Base-by-base conservation (phyloP, 208 protist species). In the Crithidia fasciculata region DNA sequence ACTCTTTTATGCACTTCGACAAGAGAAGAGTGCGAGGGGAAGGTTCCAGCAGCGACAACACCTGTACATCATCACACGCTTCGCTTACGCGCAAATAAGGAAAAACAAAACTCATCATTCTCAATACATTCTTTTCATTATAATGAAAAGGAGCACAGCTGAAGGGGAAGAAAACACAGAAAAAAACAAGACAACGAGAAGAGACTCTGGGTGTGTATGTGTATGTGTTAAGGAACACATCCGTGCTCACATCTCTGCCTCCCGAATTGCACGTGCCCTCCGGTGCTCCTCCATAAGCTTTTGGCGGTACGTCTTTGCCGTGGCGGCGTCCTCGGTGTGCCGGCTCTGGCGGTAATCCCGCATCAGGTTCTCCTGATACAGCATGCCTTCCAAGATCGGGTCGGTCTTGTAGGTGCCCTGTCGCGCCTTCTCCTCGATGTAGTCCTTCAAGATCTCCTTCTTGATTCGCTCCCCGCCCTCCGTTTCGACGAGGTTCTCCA, bases 321-420 rank as follows among this genome's bases (percentile, higher is more conserved):
- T 82, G 43, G 65, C 61, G 8, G 70, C 74, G 74, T 94, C 91
- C 18, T 68, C 70, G 5, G 36, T 37, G 60, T 81, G 78, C 8
- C 80, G 74, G 0, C 66, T 81, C 40, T 74, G 74, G 41, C 83
- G 81, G 78, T 96, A 96, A 39, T 91, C 74, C 1, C 85, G 69
- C 85, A 96, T 93, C 61, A 94, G 87, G 70, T 83, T 72, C 56
- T 94, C 91, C 60, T 96, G 91, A 69, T 83, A 92, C 28, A 89
- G 47, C 76, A 96, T 92, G 13, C 89, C 91, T 63, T 94, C 86
- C 59, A 96, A 82, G 66, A 94, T 86, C 8, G 86, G 79, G 69
- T 96, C 89, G 7, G 65, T 62, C n/a, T 50, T 73, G 39, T 52
- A 49, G 16, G 69, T 71, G 12, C 65, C 72, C 43, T 69, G 49